Conservation (phyloP, 73 alveolate genomes). For the Durusdinium trenchii region DNA sequence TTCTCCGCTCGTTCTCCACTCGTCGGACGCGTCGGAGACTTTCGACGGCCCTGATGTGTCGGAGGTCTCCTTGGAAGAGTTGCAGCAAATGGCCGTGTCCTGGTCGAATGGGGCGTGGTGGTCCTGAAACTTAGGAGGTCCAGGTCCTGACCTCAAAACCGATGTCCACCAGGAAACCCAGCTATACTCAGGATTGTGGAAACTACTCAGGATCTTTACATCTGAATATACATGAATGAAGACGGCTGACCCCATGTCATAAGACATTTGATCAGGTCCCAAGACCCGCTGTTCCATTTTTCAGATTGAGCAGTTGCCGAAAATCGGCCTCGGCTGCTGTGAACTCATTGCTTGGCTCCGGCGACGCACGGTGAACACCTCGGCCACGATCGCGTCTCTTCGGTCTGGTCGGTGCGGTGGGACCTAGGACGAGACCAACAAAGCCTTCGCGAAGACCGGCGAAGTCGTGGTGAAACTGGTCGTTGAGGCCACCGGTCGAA, state of each 20-base stretch:
- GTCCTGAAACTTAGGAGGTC: neutral
- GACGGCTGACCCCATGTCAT: neutral
- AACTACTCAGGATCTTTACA: no score
- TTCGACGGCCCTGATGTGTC: no score
- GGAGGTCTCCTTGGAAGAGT: conserved; percentile 73
- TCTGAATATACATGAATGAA: neutral
- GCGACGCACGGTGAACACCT: no score
- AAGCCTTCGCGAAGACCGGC: conserved; percentile 69
- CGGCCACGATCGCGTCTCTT: no score
- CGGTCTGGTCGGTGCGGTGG: no score
- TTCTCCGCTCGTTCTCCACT: no score
- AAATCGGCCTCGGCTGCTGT: no score
- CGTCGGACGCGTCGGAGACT: no score
- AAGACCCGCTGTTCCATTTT: neutral
- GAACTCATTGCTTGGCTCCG: no score
- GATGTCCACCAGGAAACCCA: no score
- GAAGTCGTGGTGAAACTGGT: conserved; percentile 63
- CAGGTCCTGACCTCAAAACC: neutral
- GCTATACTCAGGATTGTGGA: no score
- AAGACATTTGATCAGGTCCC: neutral
- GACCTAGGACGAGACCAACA: conserved; percentile 68
- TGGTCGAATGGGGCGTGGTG: neutral
- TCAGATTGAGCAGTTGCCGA: no score
- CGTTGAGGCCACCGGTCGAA: conserved; percentile 38
- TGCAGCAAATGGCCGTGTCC: conserved; percentile 54